phyloP scores from a whole-genome alignment of 768 basidiomycete species.

The Kwoniella heveanensis region DNA sequence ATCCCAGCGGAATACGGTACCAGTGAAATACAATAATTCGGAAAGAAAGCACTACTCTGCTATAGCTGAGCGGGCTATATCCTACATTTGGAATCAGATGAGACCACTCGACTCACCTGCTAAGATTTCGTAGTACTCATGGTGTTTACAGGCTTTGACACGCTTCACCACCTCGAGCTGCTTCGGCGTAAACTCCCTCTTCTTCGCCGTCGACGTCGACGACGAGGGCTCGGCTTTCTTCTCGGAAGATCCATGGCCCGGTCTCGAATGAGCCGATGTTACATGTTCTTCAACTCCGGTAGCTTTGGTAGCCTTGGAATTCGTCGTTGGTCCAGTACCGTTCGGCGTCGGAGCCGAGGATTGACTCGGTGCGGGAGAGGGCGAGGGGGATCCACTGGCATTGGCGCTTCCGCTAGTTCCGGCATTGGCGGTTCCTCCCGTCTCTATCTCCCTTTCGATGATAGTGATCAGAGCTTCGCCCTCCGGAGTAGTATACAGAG shows the following conservation, averaged over 20 bases:
- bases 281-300: constrained; percentile 59
- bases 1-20: background rate
- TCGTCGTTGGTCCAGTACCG: constrained; percentile 41
- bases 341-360: constrained; percentile 56
- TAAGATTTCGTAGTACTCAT: constrained; percentile 92
- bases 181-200: constrained; percentile 84
- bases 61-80: too few relatives aligned
- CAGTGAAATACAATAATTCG: too few relatives aligned
- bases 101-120: constrained; percentile 53
- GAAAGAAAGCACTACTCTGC: too few relatives aligned
- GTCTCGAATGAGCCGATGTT: constrained; percentile 60
- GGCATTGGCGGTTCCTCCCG: constrained; percentile 6
- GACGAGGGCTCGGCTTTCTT: constrained; percentile 68
- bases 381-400: background rate
- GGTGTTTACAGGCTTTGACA: constrained; percentile 79
- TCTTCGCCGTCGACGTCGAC: constrained; percentile 57
- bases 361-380: constrained; percentile 54
- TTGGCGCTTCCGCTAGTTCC: constrained; percentile 13
- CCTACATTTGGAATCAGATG: too few relatives aligned
- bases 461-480: constrained; percentile 68
- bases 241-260: constrained; percentile 53
- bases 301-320: constrained; percentile 58
- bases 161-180: constrained; percentile 80
- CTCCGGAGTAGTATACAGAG: constrained; percentile 76
- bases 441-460: constrained; percentile 64